phyloP scores from a whole-genome alignment of 2,329 filamentous ascomycete species.

The Tothia fuscella region DNA sequence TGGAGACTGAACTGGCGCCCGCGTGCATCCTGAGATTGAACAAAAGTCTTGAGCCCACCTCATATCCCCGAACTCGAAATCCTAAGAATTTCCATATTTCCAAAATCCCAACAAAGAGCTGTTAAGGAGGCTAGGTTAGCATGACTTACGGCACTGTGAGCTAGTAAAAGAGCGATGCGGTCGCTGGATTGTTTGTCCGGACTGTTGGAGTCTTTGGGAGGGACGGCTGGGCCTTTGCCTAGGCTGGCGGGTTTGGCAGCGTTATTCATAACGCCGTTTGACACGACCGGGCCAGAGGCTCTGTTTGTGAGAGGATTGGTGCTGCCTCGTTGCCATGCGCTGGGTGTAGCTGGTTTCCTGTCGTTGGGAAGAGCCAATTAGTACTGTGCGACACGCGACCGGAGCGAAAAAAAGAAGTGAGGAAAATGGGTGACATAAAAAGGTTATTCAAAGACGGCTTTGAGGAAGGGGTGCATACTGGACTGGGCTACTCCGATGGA shows the following conservation, averaged over 20 bases:
- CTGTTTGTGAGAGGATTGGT: constrained; percentile 49
- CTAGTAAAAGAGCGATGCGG: too few species aligned
- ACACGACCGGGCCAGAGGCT: constrained; percentile 32
- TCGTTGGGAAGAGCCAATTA: too few species aligned
- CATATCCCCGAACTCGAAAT: too few species aligned
- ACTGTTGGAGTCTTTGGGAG: constrained; percentile 37
- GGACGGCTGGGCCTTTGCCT: constrained; percentile 22
- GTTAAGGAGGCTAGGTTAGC: too few species aligned
- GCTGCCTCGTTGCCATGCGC: constrained; percentile 47
- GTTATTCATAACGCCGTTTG: constrained; percentile 40
- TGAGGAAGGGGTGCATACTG: too few species aligned
- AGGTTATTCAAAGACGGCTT: neutral
- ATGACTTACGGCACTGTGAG: too few species aligned
- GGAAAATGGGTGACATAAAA: neutral
- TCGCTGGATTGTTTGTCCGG: constrained; percentile 45
- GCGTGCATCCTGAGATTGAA: too few species aligned
- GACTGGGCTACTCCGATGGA: too few species aligned
- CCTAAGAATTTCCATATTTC: too few species aligned
- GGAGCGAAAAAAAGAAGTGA: neutral
- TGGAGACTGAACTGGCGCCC: too few species aligned
- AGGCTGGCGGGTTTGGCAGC: constrained; percentile 27
- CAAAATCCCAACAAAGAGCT: too few species aligned
- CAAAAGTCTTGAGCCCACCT: too few species aligned
- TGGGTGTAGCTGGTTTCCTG: constrained; percentile 22
- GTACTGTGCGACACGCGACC: neutral